Conservation (phyloP, 805 yeast species). For the Sugiyamaella marilandica region DNA sequence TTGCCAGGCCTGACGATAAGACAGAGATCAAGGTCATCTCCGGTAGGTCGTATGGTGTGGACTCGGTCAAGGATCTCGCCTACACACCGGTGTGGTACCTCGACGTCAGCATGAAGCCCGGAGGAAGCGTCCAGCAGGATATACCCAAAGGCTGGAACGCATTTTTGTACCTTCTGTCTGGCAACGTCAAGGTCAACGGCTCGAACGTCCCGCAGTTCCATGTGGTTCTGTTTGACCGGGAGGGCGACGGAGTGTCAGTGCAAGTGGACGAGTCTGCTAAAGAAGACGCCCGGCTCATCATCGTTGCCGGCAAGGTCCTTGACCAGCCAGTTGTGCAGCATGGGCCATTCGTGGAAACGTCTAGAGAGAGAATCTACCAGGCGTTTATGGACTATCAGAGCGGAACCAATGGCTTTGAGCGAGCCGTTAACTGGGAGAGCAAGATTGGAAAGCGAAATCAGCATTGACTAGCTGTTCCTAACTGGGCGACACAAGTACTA, state of each 20-base stretch:
- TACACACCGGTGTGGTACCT: conserved; percentile 77
- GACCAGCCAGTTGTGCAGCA: conserved; percentile 77
- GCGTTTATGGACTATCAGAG: conserved; percentile 70
- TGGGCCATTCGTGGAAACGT: conserved; percentile 85
- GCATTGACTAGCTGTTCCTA: not conserved
- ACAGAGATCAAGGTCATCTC: conserved; percentile 66
- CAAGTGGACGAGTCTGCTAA: conserved; percentile 40
- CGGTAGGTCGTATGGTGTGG: conserved; percentile 72
- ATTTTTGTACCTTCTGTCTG: conserved; percentile 64
- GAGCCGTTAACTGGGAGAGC: conserved; percentile 32
- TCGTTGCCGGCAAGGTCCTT: conserved; percentile 71
- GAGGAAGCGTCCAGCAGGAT: conserved; percentile 57
- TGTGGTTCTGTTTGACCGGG: conserved; percentile 60
- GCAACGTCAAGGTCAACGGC: conserved; percentile 47
- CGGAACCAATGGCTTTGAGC: conserved; percentile 33
- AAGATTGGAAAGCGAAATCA: conserved; percentile 27
- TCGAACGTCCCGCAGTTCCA: conserved; percentile 40
- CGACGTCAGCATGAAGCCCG: conserved; percentile 59
- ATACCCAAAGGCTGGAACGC: conserved; percentile 60
- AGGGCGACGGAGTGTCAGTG: conserved; percentile 61
- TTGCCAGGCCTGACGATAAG: conserved; percentile 59
- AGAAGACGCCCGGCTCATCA: conserved; percentile 53
- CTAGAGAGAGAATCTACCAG: conserved; percentile 58
- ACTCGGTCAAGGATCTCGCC: conserved; percentile 68
- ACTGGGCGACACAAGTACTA: not conserved